These are phyloP conservation scores for Drechslera avenae DNA, from an alignment of 2,329 filamentous ascomycete species.

Conservation along the genomic window DNA sequence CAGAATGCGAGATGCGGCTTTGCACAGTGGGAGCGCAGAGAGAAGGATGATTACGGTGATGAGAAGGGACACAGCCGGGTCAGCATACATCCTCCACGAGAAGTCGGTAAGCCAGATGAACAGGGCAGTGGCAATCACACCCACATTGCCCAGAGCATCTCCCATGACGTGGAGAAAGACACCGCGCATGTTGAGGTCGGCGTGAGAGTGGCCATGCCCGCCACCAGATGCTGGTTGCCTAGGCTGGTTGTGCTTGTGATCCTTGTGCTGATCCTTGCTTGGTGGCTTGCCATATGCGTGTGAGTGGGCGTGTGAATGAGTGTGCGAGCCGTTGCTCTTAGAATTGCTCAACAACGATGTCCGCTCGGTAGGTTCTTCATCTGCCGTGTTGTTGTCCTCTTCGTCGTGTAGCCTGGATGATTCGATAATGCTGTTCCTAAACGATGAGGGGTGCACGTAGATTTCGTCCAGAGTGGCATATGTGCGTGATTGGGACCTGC, in stretches of 20 bases:
- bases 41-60: slow-evolving; percentile 80
- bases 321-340: slow-evolving; percentile 32
- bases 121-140: slow-evolving; percentile 80
- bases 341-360: slow-evolving; percentile 44
- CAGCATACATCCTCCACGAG: slow-evolving; percentile 82
- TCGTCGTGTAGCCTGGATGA: slow-evolving; percentile 69
- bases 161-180: slow-evolving; percentile 74
- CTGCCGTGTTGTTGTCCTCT: slow-evolving; percentile 55
- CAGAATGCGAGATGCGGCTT: slow-evolving; percentile 82
- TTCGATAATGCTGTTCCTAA: slow-evolving; percentile 90
- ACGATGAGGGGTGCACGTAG: slow-evolving; percentile 85
- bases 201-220: slow-evolving; percentile 76
- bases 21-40: slow-evolving; percentile 78
- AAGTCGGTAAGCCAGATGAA: slow-evolving; percentile 91
- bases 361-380: slow-evolving; percentile 49
- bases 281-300: slow-evolving; percentile 24
- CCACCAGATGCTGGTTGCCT: slow-evolving; percentile 64
- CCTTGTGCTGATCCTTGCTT: slow-evolving; percentile 58
- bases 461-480: slow-evolving; percentile 68
- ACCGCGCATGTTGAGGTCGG: slow-evolving; percentile 91
- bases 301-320: slow-evolving; percentile 12
- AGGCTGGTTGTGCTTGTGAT: slow-evolving; percentile 82
- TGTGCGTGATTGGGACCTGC: slow-evolving; percentile 61
- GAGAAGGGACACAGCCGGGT: slow-evolving; percentile 89
- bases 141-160: slow-evolving; percentile 84